Conservation (phyloP, 2,329 filamentous ascomycete species). For the Sclerotinia borealis region DNA sequence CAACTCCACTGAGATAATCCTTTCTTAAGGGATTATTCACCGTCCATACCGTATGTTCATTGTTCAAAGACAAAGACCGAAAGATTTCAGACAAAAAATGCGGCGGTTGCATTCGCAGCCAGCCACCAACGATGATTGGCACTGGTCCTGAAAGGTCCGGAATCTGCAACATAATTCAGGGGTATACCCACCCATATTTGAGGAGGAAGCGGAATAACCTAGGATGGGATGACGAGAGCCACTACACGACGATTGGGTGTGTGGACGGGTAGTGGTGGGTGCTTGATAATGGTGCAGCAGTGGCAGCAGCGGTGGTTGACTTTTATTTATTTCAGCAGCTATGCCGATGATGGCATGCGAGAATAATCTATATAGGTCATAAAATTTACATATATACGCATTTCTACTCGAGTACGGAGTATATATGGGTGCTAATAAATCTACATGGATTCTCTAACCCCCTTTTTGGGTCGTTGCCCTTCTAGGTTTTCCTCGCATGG, state of each 20-base stretch:
- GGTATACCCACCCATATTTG: slow-evolving; percentile 15
- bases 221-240: slow-evolving; percentile 19
- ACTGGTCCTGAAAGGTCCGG: slow-evolving; percentile 7
- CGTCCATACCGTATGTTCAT: neutral
- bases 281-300: neutral
- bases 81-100: neutral
- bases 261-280: slow-evolving; percentile 2
- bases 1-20: neutral
- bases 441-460: slow-evolving; percentile 1
- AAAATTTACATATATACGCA: neutral
- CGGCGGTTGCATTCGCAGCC: slow-evolving; percentile 13
- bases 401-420: too few species aligned
- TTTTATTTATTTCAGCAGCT: neutral
- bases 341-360: neutral
- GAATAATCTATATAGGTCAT: neutral
- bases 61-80: neutral
- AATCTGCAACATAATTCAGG: slow-evolving; percentile 14
- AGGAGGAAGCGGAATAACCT: slow-evolving; percentile 5
- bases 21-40: neutral
- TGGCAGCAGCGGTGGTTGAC: neutral
- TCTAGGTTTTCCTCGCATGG: slow-evolving; percentile 5
- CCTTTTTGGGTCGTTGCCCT: slow-evolving; percentile 2
- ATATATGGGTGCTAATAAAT: neutral
- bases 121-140: slow-evolving; percentile 12
- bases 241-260: slow-evolving; percentile 11